These are phyloP conservation scores for Colletotrichum lindemuthianum DNA, from an alignment of 2,329 filamentous ascomycete species.

Conservation along the genomic window DNA sequence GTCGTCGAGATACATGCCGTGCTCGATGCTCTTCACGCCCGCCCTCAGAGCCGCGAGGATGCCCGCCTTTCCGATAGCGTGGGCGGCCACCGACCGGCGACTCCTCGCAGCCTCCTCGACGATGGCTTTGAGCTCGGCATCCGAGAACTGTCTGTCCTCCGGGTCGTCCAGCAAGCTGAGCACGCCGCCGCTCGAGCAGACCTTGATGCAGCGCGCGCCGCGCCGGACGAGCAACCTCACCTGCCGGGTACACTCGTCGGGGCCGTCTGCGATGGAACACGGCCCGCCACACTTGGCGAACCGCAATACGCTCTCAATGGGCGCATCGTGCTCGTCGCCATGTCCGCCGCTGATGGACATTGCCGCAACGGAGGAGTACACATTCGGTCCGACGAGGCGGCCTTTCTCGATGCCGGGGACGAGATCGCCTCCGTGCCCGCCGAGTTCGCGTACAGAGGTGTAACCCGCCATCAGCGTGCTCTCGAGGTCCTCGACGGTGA, in stretches of 20 bases:
- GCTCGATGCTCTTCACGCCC: slow-evolving; percentile 58
- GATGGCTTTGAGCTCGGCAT: slow-evolving; percentile 54
- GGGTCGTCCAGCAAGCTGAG: slow-evolving; percentile 54
- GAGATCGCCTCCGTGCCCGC: slow-evolving; percentile 57
- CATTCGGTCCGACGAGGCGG: slow-evolving; percentile 56
- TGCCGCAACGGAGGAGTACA: slow-evolving; percentile 56
- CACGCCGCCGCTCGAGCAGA: slow-evolving; percentile 56
- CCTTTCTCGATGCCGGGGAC: slow-evolving; percentile 54
- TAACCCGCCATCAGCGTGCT: slow-evolving; percentile 58
- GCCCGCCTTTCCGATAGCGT: slow-evolving; percentile 57
- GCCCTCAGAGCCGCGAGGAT: slow-evolving; percentile 56
- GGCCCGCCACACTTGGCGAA: slow-evolving; percentile 45
- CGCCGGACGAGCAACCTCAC: slow-evolving; percentile 55
- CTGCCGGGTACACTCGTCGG: slow-evolving; percentile 54
- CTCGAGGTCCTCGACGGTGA: slow-evolving; percentile 52
- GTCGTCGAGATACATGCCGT: slow-evolving; percentile 58
- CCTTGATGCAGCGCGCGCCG: slow-evolving; percentile 60
- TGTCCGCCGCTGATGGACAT: slow-evolving; percentile 61
- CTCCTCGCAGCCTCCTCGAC: slow-evolving; percentile 54
- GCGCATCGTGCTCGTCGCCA: slow-evolving; percentile 54
- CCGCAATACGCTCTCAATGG: slow-evolving; percentile 46
- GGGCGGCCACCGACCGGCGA: slow-evolving; percentile 53
- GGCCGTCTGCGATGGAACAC: slow-evolving; percentile 54
- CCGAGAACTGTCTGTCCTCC: slow-evolving; percentile 54
- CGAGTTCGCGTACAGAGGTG: slow-evolving; percentile 61